Evolutionary conservation across 495 filamentous ascomycete genomes (phyloP).

Genomic region (Trichoderma orchidacearum): DNA sequence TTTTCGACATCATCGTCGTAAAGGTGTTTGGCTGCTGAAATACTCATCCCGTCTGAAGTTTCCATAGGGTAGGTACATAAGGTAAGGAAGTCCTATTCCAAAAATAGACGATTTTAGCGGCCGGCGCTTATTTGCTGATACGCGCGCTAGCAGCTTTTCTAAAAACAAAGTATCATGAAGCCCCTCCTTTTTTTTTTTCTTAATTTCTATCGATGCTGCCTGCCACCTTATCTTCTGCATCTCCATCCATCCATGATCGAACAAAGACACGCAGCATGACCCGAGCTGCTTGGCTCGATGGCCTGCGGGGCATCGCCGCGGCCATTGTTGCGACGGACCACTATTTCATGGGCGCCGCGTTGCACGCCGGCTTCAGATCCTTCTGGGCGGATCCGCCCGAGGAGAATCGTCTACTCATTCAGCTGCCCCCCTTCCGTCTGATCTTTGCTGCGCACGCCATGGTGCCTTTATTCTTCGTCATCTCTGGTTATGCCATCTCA

Average conservation of each 20-base stretch:
- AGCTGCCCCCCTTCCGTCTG: constrained; percentile 43
- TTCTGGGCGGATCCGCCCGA: not conserved
- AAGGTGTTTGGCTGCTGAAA: no score
- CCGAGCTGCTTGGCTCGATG: constrained; percentile 17
- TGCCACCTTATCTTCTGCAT: not conserved
- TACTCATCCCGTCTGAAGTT: no score
- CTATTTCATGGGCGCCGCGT: constrained; percentile 3
- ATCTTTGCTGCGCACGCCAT: constrained; percentile 42
- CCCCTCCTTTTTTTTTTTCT: not conserved
- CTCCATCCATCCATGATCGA: not conserved
- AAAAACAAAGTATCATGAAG: not conserved
- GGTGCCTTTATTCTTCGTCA: constrained; percentile 51
- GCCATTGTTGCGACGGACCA: constrained; percentile 24
- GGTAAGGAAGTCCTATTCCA: no score
- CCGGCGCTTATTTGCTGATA: not conserved
- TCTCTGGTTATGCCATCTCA: constrained; percentile 41
- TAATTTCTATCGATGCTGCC: not conserved
- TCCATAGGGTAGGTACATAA: no score
- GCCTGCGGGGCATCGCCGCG: constrained; percentile 27
- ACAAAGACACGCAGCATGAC: not conserved
- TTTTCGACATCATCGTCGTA: no score
- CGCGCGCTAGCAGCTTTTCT: not conserved
- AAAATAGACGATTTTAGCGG: not conserved
- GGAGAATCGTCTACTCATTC: constrained; percentile 12
- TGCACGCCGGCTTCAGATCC: not conserved